phyloP scores from a whole-genome alignment of 2,329 filamentous ascomycete species.

The Alternaria brassicae region DNA sequence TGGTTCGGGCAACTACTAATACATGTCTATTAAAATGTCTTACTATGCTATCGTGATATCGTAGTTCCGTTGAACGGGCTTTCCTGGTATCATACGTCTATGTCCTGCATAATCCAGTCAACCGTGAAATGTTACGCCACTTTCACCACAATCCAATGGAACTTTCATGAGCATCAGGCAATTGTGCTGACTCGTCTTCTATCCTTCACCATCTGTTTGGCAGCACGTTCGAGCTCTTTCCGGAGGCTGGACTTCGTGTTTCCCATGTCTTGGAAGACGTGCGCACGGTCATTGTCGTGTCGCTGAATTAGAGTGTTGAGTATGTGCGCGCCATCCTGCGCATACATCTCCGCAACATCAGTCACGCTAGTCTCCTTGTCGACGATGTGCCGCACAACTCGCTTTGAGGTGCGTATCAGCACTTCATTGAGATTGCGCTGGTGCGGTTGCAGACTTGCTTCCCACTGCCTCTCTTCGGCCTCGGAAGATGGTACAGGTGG shows the following conservation, averaged over 20 bases:
- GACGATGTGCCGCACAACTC: constrained; percentile 55
- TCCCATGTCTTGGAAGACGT: constrained; percentile 29
- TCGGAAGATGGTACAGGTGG: constrained; percentile 28
- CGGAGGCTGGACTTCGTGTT: constrained; percentile 32
- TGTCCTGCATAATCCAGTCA: neutral
- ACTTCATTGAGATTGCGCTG: constrained; percentile 50
- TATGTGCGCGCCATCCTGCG: constrained; percentile 52
- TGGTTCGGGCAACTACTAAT: neutral
- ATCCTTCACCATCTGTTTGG: constrained; percentile 16
- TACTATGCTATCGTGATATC: neutral
- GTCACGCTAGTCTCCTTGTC: constrained; percentile 55
- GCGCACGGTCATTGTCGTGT: constrained; percentile 50
- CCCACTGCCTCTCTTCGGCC: constrained; percentile 49
- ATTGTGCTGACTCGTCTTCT: constrained; percentile 10
- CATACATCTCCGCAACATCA: constrained; percentile 55
- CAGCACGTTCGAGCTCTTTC: constrained; percentile 24
- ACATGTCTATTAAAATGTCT: neutral
- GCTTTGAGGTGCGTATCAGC: constrained; percentile 52
- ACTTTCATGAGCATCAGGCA: neutral
- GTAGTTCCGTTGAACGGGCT: neutral
- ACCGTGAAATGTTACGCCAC: neutral
- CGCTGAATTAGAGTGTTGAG: constrained; percentile 52
- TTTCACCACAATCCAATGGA: neutral
- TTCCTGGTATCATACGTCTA: neutral
- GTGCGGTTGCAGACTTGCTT: constrained; percentile 48